Percentiles rank a stretch among this genome's conserved stretches.
These are phyloP conservation scores for Cryptococcus amylolentus DNA, from an alignment of 1,284 basidiomycete genomes.

Conservation along the genomic window DNA sequence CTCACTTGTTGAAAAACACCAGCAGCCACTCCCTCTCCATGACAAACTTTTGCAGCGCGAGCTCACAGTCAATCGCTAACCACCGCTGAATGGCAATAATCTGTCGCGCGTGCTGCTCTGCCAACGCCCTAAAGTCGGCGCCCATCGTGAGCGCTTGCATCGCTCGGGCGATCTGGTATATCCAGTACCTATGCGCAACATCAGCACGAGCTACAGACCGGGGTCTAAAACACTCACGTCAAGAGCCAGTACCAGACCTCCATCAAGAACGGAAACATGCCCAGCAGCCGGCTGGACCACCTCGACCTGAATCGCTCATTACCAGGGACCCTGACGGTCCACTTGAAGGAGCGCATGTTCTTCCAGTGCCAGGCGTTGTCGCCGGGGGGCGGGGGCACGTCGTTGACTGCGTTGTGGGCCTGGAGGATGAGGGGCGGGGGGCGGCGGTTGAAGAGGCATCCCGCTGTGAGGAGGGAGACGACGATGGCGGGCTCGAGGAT, in stretches of 20 bases:
- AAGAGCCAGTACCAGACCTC: conserved; percentile 43
- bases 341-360: conserved; percentile 24
- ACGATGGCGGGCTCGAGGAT: conserved; percentile 40
- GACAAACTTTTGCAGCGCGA: conserved; percentile 35
- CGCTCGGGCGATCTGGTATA: conserved; percentile 45
- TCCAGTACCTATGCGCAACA: conserved; percentile 28
- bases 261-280: conserved; percentile 40
- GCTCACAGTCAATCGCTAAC: conserved; percentile 40
- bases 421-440: conserved; percentile 22
- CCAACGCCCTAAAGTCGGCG: conserved; percentile 31
- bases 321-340: conserved; percentile 26
- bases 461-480: conserved; percentile 30
- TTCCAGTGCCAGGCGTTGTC: conserved; percentile 13
- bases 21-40: conserved; percentile 31
- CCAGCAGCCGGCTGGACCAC: conserved; percentile 26
- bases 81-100: conserved; percentile 35
- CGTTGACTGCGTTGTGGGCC: conserved; percentile 10
- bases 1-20: conserved; percentile 43
- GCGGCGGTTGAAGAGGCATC: conserved; percentile 31
- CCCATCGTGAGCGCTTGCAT: conserved; percentile 45
- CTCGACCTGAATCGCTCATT: conserved; percentile 29
- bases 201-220: background rate
- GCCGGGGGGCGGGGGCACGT: background rate
- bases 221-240: conserved; percentile 21
- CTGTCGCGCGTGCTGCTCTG: conserved; percentile 38